Base-by-base conservation (phyloP, 306 rosid species). In the Ammopiptanthus mongolicus region DNA sequence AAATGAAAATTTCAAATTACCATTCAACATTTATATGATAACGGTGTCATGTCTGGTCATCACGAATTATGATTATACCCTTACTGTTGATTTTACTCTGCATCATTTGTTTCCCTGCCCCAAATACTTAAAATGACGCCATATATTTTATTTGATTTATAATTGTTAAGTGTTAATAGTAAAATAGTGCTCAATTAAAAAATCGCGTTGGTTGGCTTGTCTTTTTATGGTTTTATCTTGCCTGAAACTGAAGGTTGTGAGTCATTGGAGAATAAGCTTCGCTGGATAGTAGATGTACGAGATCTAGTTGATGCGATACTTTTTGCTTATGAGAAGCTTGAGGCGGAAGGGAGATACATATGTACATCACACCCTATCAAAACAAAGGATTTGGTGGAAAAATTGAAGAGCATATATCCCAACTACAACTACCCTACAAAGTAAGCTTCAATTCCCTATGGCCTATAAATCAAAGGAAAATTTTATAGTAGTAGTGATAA, bases 321-420 rank as follows among this genome's bases (percentile, higher is more conserved):
- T 44, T 44, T 90, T 82, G 85, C 69, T 2, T 90, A 88, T 41
- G 97, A 90, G 88, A 91, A 88, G 86, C 82, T 17, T 0, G 88
- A 82, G 82, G 91, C 89, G 39, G 86, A 91, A 66, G 95, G 93
- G 76, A 84, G 98, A 82, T 88, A 87, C 83, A 58, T 88, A 52
- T 90, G 96, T 61, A 18, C 65, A 11, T 72, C 93, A 25, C 84
- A 87, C 42, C 0, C 18, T 5, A 36, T 82, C 68, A 72, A 50
- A 71, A 17, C 61, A 3, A 50, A 68, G 78, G 88, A 83, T 62
- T 25, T 91, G 82, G 80, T 80, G 71, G 93, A 87, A 14, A 80
- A 80, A 78, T 81, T 94, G 42, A 90, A 66, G 87, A 73, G 46
- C 22, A 13, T 73, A 81, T 90, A 71, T 76, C 97, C 96, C 50